Evolutionary conservation across 169 alveolate genomes (phyloP).

Genomic region (Plasmodium gallinaceum): DNA sequence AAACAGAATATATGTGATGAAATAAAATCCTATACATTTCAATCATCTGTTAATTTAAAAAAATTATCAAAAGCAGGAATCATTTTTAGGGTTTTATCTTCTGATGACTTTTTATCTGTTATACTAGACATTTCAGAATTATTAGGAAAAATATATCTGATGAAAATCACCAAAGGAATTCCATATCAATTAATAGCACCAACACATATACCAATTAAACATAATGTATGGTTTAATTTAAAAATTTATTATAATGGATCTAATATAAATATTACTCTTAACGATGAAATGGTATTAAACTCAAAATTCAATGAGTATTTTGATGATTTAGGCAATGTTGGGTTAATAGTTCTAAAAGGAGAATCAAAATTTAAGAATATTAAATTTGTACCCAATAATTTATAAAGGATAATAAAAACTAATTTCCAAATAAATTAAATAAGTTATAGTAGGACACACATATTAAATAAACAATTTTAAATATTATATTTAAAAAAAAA

Average conservation of each 20-base stretch:
- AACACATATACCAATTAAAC: constrained; percentile 64
- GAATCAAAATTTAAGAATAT: constrained; percentile 40
- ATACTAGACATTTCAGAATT: constrained; percentile 50
- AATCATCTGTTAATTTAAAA: constrained; percentile 27
- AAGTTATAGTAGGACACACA: too few species aligned
- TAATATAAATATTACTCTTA: constrained; percentile 18
- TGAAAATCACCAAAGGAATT: constrained; percentile 70
- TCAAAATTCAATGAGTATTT: constrained; percentile 26
- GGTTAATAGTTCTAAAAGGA: constrained; percentile 57
- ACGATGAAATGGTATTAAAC: constrained; percentile 48
- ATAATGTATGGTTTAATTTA: constrained; percentile 51
- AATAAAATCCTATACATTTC: constrained; percentile 35
- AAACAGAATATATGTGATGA: constrained; percentile 42
- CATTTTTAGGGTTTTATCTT: constrained; percentile 52
- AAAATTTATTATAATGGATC: constrained; percentile 40
- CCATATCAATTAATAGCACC: constrained; percentile 72
- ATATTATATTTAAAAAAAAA: too few species aligned
- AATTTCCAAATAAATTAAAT: constrained; percentile 7
- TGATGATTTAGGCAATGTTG: constrained; percentile 39
- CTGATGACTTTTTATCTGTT: constrained; percentile 68
- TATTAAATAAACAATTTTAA: too few species aligned
- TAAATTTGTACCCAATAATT: constrained; percentile 1
- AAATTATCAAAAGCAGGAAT: constrained; percentile 63
- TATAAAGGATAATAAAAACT: too few species aligned
- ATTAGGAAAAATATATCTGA: constrained; percentile 61